Evolutionary conservation across 2,329 filamentous ascomycete genomes (phyloP), one percentile per base, ranked within the genome.

Genomic region (Trichoderma sp.): DNA sequence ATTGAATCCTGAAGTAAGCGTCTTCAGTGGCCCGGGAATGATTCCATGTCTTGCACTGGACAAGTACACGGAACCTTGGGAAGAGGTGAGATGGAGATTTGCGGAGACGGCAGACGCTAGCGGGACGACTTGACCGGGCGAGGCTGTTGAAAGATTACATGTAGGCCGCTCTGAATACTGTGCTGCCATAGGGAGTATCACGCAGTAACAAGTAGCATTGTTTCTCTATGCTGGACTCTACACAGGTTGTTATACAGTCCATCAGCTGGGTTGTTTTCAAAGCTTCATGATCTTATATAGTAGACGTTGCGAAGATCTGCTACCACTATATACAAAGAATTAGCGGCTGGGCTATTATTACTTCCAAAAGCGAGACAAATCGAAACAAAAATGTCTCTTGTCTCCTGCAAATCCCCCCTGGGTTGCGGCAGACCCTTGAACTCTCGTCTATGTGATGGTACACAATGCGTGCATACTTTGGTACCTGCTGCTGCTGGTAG

Each of bases 41-140:
- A 21, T 49, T 24, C 47, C 47, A 21, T 13, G 47, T 49, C 47
- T 49, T 11, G 21, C 10, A 11, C 13, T 13, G 47, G 21, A 24
- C 43, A 49, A 13, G 47, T 49, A 24, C 47, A 24, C 21, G 10
- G n/a, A 21, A 49, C 47, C 40, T 8, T 49, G 21, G 8, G 3
- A 21, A 49, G n/a, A 59, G 37, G 31, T 35, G 37, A 59, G 56
- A 59, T 59, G 56, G 56, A 37, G 56, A 59, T 59, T 59, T 59
- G 56, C 56, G 56, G 56, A 59, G 56, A 59, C 56, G 37, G 56
- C 31, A 49, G 47, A 49, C 21, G 47, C 47, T 49, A 49, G 47
- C 10, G 47, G 47, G 47, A 24, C n/a, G 47, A 49, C 47, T 49
- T 49, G 47, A 49, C 47, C 3, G 47, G 47, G 47, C 47, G 47